Base-by-base conservation (phyloP, 2,329 filamentous ascomycete genomes). In the Aspergillus fructus region DNA sequence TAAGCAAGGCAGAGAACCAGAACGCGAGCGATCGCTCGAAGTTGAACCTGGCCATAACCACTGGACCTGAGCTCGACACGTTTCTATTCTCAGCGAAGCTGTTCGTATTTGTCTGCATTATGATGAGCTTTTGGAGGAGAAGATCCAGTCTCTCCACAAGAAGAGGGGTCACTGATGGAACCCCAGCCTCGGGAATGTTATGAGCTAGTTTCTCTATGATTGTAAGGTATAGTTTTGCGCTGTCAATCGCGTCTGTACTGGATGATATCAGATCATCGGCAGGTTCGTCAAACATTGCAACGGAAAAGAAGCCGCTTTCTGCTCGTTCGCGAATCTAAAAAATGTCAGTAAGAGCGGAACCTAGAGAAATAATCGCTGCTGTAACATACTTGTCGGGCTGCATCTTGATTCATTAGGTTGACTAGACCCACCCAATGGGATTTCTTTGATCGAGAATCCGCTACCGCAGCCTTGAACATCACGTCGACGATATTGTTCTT, bases 1-100 rank as follows among this genome's bases (percentile, higher is more conserved):
- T 68, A 5, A 78, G 66, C 34, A 79, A 60, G 39, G 74, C 66
- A n/a, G 70, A 75, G 55, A 76, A 74, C 74, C 75, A 77, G 54
- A 76, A 74, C 8, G 69, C 67, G 39, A 76, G 64, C 11, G 64
- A 64, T 40, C 67, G 65, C 62, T 74, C 70, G 19, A 69, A 69
- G 5, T 63, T 62, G 33, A 63, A 54, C 7, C 70, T 56, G n/a
- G 54, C 56, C 49, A 57, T 58, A 33, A 51, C 58, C 6, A 56
- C 49, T 30, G 62, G 63, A 13, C 55, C 62, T 4, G 63, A 40
- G 9, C 53, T 42, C 21, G 55, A 30, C 27, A 34, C 59, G 27
- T 46, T 56, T 34, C 56, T 62, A 40, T 62, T 63, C 19, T 67
- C 62, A 17, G 51, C 40, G 34, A 62, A 41, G 40, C 64, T 64